Evolutionary conservation across 352 stramenopile species (phyloP), one percentile per base, ranked within the genome.

Genomic region (Pythium biforme): DNA sequence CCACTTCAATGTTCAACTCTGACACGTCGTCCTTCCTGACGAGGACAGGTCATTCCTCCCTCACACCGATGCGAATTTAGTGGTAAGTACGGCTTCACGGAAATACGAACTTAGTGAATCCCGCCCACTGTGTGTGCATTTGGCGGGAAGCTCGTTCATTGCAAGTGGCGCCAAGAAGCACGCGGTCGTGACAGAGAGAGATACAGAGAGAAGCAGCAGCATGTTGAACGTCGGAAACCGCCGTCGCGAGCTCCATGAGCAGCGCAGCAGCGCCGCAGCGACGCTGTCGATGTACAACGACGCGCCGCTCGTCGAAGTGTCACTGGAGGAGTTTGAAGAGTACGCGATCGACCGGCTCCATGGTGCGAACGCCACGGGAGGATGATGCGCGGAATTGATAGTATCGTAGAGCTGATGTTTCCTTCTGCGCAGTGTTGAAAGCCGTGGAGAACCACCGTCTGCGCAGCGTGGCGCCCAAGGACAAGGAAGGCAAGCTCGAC

Each of bases 321-420:
- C 89, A 64, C 74, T 99, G 34, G 96, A 99, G 70, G 92, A 99
- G 68, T 99, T 99, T 85, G 97, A 99, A 75, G 84, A 97, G 51
- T 98, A 98, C 73, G 96, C 97, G 5, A 94, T 99, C 50, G 95
- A 99, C 63, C 79, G 97, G 4, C 79, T 99, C 68, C 92, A 98
- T 43, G 73, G 88, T 89, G 57, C 60, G 50, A n/a, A 25, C 17
- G 17, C 2, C 2, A 31, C 7, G 29, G n/a, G 19, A 27, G 9
- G 29, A 25, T 12, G 25, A 12, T n/a, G 37, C 37, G 12, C 3
- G 10, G 40, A 22, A 4, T 4, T 22, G 40, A 17, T 10, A 25
- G 3, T 22, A n/a, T n/a, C n/a, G n/a, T n/a, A n/a, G n/a, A n/a
- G 27, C 9, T 48, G 14, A 7, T 22, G 53, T 22, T 34, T 7